Evolutionary conservation across 805 yeast species (phyloP).

Genomic region (Starmerella sp.): DNA sequence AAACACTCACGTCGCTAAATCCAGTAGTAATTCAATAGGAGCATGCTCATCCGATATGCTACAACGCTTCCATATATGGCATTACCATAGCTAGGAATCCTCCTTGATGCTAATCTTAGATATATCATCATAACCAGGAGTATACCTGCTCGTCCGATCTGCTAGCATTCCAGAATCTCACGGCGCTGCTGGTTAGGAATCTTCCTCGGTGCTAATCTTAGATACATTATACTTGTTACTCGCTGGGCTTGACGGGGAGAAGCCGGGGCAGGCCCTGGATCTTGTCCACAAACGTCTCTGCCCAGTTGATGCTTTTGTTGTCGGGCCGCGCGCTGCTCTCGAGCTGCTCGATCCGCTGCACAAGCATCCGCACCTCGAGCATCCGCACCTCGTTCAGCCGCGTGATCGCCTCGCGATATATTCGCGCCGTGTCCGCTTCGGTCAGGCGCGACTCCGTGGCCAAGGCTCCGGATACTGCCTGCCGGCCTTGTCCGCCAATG

Average conservation of each 20-base stretch:
- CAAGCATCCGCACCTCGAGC: slow-evolving; percentile 6
- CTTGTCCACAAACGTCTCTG: not conserved
- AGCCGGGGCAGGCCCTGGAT: not conserved
- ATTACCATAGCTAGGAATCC: too few relatives aligned
- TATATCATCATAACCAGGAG: too few relatives aligned
- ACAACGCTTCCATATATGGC: too few relatives aligned
- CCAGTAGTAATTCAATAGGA: not conserved
- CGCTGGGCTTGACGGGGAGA: not conserved
- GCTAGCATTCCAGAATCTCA: too few relatives aligned
- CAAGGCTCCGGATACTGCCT: not conserved
- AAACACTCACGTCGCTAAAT: slow-evolving; percentile 9
- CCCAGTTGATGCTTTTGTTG: not conserved
- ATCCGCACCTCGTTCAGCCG: slow-evolving; percentile 12
- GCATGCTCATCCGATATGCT: too few relatives aligned
- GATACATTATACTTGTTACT: too few relatives aligned
- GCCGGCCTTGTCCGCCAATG: not conserved
- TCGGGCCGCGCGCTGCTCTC: not conserved
- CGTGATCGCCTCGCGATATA: slow-evolving; percentile 12
- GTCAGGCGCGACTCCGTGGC: not conserved
- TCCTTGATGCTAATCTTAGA: too few relatives aligned
- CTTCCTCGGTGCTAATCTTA: too few relatives aligned
- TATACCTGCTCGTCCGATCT: too few relatives aligned
- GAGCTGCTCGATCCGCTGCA: slow-evolving; percentile 1
- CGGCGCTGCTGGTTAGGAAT: too few relatives aligned
- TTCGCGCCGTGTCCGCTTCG: not conserved